Percentiles rank a stretch among this genome's conserved stretches.
Conservation (phyloP, 768 basidiomycete species). For the Russula vinacea region DNA sequence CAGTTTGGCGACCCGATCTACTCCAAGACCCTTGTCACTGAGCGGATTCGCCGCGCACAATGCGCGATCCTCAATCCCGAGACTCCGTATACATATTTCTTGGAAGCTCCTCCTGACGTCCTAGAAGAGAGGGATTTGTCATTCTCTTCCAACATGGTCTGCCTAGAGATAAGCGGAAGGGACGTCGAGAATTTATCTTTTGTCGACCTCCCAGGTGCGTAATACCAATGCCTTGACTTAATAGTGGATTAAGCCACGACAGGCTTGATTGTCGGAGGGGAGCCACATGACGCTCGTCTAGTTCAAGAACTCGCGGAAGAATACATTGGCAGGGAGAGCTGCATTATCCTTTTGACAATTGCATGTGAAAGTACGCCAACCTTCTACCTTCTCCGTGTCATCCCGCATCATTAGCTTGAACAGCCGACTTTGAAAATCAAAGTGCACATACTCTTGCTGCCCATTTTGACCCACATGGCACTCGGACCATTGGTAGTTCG, state of each 20-base stretch:
- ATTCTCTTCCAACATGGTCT: constrained; percentile 41
- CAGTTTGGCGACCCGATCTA: constrained; percentile 42
- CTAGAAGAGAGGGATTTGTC: constrained; percentile 28
- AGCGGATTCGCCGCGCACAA: constrained; percentile 64
- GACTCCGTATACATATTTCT: constrained; percentile 36
- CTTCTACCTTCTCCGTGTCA: neutral
- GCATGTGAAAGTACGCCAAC: constrained; percentile 58
- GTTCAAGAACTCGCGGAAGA: constrained; percentile 55
- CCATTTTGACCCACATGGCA: constrained; percentile 55
- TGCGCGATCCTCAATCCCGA: constrained; percentile 61
- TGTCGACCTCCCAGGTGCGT: constrained; percentile 41
- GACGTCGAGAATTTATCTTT: constrained; percentile 44
- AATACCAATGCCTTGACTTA: neutral
- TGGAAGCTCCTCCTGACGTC: constrained; percentile 38
- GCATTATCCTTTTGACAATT: constrained; percentile 57
- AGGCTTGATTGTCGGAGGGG: constrained; percentile 59
- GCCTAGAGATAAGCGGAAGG: constrained; percentile 39
- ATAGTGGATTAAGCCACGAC: neutral
- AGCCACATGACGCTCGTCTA: constrained; percentile 55
- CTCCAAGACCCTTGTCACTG: constrained; percentile 55
- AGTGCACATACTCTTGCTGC: constrained; percentile 67
- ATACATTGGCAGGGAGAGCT: constrained; percentile 61
- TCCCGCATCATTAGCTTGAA: neutral
- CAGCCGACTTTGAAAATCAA: constrained; percentile 81
- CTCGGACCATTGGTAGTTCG: constrained; percentile 62